A percentile compares a stretch with the other conserved stretches of the same genome.
Conservation (phyloP, 495 filamentous ascomycete species). For the Podospora pseudopauciseta region DNA sequence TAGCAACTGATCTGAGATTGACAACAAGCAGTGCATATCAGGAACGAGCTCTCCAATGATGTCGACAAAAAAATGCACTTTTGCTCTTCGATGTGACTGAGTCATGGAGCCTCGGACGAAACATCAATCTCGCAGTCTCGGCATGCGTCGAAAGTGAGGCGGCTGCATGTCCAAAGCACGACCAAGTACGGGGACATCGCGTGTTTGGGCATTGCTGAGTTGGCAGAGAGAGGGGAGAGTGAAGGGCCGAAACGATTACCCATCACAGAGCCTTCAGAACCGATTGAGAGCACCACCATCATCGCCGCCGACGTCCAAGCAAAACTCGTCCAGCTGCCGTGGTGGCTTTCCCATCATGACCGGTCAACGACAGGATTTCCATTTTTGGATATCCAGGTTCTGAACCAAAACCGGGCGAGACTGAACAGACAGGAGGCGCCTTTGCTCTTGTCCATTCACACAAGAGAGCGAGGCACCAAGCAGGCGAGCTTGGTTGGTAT, state of each 20-base stretch:
- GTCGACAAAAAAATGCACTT: constrained; percentile 6
- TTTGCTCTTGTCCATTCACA: background rate
- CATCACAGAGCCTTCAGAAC: background rate
- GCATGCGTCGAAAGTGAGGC: constrained; percentile 16
- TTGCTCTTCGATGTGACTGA: constrained; percentile 1
- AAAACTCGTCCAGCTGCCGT: background rate
- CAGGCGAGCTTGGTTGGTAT: background rate
- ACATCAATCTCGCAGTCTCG: constrained; percentile 10
- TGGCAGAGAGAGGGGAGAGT: constrained; percentile 6
- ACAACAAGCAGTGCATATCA: background rate
- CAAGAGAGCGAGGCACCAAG: background rate
- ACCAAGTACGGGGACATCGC: constrained; percentile 11
- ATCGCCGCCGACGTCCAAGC: background rate
- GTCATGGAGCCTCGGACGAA: constrained; percentile 10
- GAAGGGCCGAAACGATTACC: background rate
- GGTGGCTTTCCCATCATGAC: too few species aligned
- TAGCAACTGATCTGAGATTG: background rate
- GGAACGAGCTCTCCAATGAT: constrained; percentile 3
- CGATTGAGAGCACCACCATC: background rate
- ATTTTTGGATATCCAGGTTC: background rate
- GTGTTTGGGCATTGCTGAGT: constrained; percentile 7
- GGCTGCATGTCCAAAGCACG: constrained; percentile 20
- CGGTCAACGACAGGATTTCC: background rate
- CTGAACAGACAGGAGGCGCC: background rate
- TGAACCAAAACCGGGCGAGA: background rate